Evolutionary conservation across 176 grass and related monocot genomes (phyloP), one percentile per base, ranked within the genome.

Genomic region (Avena eriantha): DNA sequence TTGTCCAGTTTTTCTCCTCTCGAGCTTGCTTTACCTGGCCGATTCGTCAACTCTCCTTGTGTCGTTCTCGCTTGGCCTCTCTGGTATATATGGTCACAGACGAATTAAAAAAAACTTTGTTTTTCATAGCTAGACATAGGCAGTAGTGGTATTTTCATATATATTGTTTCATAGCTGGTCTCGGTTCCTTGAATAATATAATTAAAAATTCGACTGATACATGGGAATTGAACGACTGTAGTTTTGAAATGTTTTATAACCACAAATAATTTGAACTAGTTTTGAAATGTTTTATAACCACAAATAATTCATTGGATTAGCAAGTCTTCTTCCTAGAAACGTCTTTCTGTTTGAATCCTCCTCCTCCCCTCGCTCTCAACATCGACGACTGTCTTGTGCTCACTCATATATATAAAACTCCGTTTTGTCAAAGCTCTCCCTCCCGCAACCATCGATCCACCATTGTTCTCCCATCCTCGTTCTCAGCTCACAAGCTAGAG

Each of bases 21-120:
- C 51, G 29, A 34, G 23, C 9, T 50, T 10, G 24, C 8, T 74
- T 53, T 35, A 59, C 10, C 24, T 85, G 63, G 5, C 26, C 80
- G 26, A 7, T 46, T 88, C 34, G 87, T 85, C 88, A 89, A 89
- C 82, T 81, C 82, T 85, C 80, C 54, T 46, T n/a, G 29, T 78
- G 82, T 45, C 53, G 18, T 79, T 65, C 56, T 67, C 49, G 56
- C 16, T 65, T 14, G 76, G 17, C 76, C 19, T 36, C 3, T 45
- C n/a, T 49, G 29, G 48, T 49, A n/a, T n/a, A n/a, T n/a, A 2
- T 22, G 39, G 4, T 19, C 54, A 17, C 4, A 18, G 13, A 51
- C 13, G 58, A 80, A 79, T 14, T 60, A 51, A 21, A 35, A 3
- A n/a, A 16, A 78, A 60, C 22, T 78, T 57, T 56, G 51, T 41